These are phyloP conservation scores for Dioszegia crocea DNA, from an alignment of 768 basidiomycete species.

Conservation along the genomic window DNA sequence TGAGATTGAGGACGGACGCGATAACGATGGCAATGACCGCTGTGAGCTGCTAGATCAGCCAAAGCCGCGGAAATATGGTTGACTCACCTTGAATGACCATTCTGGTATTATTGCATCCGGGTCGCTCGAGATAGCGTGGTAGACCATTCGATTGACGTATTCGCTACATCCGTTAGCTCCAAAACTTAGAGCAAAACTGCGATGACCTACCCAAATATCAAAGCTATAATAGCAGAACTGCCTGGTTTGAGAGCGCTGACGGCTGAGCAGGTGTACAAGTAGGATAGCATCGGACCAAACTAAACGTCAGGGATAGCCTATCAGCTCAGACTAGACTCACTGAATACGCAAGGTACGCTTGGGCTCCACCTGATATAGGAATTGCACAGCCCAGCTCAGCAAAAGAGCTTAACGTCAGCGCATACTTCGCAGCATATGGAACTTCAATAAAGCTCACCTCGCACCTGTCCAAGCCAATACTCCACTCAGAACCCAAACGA, in stretches of 20 bases:
- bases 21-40: conserved; percentile 67
- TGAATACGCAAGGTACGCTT: conserved; percentile 82
- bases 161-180: conserved; percentile 59
- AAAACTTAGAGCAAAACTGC: no score
- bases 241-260: conserved; percentile 78
- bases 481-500: conserved; percentile 79
- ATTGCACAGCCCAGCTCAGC: conserved; percentile 88
- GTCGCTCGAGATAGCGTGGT: conserved; percentile 66
- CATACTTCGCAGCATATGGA: neutral
- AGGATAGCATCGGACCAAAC: conserved; percentile 57
- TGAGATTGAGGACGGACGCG: conserved; percentile 73
- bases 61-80: neutral
- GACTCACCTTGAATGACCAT: conserved; percentile 70
- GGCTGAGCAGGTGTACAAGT: conserved; percentile 91
- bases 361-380: conserved; percentile 59
- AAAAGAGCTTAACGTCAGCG: conserved; percentile 61
- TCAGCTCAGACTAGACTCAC: conserved; percentile 54
- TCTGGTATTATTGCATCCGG: conserved; percentile 71
- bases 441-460: conserved; percentile 23
- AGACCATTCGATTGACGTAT: conserved; percentile 85
- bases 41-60: conserved; percentile 54
- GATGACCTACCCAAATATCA: conserved; percentile 58
- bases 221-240: conserved; percentile 63
- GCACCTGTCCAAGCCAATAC: conserved; percentile 91
- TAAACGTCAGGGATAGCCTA: no score